Evolutionary conservation across 2,329 filamentous ascomycete genomes (phyloP).

Genomic region (Sclerotinia minor): DNA sequence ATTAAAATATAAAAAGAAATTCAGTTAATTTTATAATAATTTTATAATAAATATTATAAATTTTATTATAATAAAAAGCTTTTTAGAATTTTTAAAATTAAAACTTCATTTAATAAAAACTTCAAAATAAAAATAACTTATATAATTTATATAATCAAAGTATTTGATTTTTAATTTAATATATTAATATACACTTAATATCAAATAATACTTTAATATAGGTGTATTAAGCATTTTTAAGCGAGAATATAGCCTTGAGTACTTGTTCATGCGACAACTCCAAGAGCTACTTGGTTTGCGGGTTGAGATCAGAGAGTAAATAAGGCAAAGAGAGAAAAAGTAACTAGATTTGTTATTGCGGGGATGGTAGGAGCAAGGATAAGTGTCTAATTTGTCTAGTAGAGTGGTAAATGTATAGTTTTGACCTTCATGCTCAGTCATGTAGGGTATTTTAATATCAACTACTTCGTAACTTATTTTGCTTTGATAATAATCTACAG

Average conservation of each 20-base stretch:
- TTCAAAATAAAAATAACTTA: too few relatives aligned
- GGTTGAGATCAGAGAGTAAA: constrained; percentile 60
- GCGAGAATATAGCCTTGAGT: constrained; percentile 70
- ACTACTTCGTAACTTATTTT: constrained; percentile 52
- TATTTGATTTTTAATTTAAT: too few relatives aligned
- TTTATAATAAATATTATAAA: too few relatives aligned
- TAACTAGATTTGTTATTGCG: not conserved
- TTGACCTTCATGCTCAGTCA: constrained; percentile 62
- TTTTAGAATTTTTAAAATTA: too few relatives aligned
- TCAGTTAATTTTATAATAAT: too few relatives aligned
- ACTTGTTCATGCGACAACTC: constrained; percentile 62
- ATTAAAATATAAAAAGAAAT: too few relatives aligned
- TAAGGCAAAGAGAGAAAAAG: constrained; percentile 42
- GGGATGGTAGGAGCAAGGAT: constrained; percentile 40
- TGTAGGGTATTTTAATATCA: constrained; percentile 64
- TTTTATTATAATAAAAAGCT: too few relatives aligned
- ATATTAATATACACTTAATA: too few relatives aligned
- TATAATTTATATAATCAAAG: too few relatives aligned
- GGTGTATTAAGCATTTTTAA: constrained; percentile 67
- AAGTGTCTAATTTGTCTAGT: constrained; percentile 65
- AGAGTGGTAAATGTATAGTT: constrained; percentile 76
- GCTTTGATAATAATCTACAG: constrained; percentile 57
- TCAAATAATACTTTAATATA: too few relatives aligned
- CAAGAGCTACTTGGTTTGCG: constrained; percentile 69
- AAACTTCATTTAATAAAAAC: too few relatives aligned